Base-by-base conservation (phyloP, 1,284 basidiomycete species). In the Malassezia yamatoensis region DNA sequence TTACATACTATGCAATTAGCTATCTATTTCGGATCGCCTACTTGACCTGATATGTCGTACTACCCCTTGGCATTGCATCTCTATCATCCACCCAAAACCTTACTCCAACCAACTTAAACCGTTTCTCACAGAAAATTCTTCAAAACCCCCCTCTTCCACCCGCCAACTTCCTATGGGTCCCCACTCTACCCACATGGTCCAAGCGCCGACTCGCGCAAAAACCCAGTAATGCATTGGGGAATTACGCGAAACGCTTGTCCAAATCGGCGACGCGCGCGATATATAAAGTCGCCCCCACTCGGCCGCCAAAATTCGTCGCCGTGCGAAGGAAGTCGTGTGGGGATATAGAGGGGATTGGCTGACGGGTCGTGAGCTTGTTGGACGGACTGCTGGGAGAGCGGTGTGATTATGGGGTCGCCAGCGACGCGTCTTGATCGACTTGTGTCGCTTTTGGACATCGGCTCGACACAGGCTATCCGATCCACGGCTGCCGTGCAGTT, bases 401-500 rank as follows among this genome's bases (percentile, higher is more conserved):
- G 24, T 29, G 38, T 16, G 20, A 21, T 20, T 44, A 45, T 55
- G 57, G 59, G 32, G 32, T 62, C 63, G 49, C 59, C 65, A 7
- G 61, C 63, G 1, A 67, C 65, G 15, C 59, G 80, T 21, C 83
- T 93, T 78, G 90, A 93, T 80, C 83, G 89, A 75, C 84, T 93
- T 78, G 85, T 93, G 68, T 82, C 87, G 72, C 79, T 93, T 47
- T 83, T 93, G 69, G 90, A 91, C 76, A 87, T 87, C 42, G 90
- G 90, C 46, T 90, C 89, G 32, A 88, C 87, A 3, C 78, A 82
- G 47, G 85, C 87, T 46, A 85, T 93, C 58, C 82, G 88, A 70
- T 83, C 83, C 60, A 90, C 90, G 15, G 90, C 90, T 3, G 90
- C 90, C 9, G 88, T 88, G 70, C 90, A 94, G 76, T 81, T 94